A percentile compares a stretch with the other conserved stretches of the same genome.
Evolutionary conservation across 176 grass and related monocot genomes (phyloP).

Genomic region (Typha latifolia): DNA sequence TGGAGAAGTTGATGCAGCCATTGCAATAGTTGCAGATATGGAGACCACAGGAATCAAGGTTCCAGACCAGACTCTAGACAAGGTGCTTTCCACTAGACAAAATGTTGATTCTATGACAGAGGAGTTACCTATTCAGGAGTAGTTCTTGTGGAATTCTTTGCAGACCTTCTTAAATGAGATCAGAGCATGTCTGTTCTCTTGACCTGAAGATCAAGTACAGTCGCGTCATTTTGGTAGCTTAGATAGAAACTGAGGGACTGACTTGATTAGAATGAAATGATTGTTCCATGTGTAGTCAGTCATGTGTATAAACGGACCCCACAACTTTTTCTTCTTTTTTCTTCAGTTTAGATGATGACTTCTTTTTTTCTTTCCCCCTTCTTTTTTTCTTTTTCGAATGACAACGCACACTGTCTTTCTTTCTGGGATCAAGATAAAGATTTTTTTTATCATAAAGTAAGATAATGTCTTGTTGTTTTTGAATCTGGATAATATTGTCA

Average conservation of each 20-base stretch:
- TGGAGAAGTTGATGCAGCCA: constrained; percentile 71
- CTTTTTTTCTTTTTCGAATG: no score
- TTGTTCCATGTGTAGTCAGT: no score
- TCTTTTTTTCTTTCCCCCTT: no score
- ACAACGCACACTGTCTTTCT: no score
- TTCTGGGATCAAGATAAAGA: no score
- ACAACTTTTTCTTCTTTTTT: no score
- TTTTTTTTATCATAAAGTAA: no score
- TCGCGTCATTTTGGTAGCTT: background rate
- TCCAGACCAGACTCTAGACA: constrained; percentile 72
- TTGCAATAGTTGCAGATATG: constrained; percentile 80
- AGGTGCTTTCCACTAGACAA: constrained; percentile 63
- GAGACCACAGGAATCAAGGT: constrained; percentile 85
- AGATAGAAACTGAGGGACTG: background rate
- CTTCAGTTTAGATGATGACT: no score
- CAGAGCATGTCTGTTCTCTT: background rate
- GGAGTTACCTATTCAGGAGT: background rate
- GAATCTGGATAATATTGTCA: no score
- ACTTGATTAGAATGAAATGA: background rate
- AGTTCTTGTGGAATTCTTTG: background rate
- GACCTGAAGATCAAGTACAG: background rate
- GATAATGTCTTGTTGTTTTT: no score
- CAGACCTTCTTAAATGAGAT: background rate
- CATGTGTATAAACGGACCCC: no score
- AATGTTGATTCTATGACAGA: constrained; percentile 33